phyloP scores from a whole-genome alignment of 129 eudicot species.

The Calendula officinalis region DNA sequence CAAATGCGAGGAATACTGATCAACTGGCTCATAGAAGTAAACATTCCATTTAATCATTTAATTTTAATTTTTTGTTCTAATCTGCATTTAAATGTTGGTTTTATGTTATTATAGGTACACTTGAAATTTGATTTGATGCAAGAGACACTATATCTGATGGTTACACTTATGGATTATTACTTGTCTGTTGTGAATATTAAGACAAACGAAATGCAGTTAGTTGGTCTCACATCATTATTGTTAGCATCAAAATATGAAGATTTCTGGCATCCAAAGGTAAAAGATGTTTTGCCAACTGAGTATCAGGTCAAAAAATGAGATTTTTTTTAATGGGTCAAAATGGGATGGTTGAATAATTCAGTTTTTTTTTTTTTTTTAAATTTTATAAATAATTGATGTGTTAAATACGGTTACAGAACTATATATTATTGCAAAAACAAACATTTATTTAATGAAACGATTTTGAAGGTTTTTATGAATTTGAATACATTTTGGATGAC shows the following conservation, averaged over 20 bases:
- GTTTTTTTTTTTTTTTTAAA: background rate
- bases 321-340: background rate
- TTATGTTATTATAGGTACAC: constrained; percentile 56
- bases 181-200: constrained; percentile 52
- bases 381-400: background rate
- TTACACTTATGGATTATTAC: constrained; percentile 74
- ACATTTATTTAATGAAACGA: background rate
- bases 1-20: constrained; percentile 87
- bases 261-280: constrained; percentile 97
- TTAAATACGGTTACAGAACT: background rate
- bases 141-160: constrained; percentile 88
- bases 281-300: background rate
- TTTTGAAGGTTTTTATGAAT: background rate
- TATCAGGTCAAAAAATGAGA: background rate
- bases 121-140: constrained; percentile 84
- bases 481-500: background rate
- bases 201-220: constrained; percentile 81
- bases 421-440: background rate
- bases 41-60: background rate
- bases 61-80: constrained; percentile 11
- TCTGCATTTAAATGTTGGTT: constrained; percentile 11
- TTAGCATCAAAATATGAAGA: constrained; percentile 97
- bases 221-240: constrained; percentile 88
- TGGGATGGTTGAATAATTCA: background rate
- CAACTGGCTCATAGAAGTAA: constrained; percentile 96